These are phyloP conservation scores for Xanthoconium purpureum DNA, from an alignment of 768 basidiomycete genomes.

Conservation along the genomic window DNA sequence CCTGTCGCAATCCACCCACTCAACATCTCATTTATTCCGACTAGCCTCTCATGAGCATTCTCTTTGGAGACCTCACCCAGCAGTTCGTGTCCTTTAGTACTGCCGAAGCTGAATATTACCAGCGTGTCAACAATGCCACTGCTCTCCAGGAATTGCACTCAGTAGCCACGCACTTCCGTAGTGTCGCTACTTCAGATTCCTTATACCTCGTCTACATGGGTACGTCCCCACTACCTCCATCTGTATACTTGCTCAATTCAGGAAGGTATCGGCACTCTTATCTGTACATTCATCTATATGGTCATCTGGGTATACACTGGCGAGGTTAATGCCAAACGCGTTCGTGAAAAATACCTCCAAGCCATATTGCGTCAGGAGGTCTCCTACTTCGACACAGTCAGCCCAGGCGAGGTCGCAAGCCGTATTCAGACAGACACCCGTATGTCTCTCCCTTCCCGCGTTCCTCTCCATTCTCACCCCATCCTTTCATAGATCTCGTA, in stretches of 20 bases:
- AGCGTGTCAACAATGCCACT: constrained; percentile 25
- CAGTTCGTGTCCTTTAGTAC: constrained; percentile 61
- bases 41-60: constrained; percentile 74
- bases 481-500: constrained; percentile 58
- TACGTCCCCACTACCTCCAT: constrained; percentile 26
- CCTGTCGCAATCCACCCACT: background rate
- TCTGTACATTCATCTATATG: constrained; percentile 75
- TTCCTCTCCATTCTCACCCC: background rate
- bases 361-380: constrained; percentile 85
- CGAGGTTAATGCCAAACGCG: constrained; percentile 77
- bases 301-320: constrained; percentile 68
- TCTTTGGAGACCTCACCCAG: constrained; percentile 82
- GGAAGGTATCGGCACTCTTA: constrained; percentile 70
- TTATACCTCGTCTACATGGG: constrained; percentile 67
- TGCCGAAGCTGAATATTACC: constrained; percentile 8
- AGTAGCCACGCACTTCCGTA: constrained; percentile 48
- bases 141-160: constrained; percentile 32
- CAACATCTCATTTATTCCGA: background rate
- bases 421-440: constrained; percentile 88
- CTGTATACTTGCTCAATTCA: background rate
- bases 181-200: constrained; percentile 52
- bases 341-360: constrained; percentile 79
- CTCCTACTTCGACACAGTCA: constrained; percentile 88
- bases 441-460: constrained; percentile 32
- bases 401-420: constrained; percentile 91